phyloP scores from a whole-genome alignment of 208 protist genomes.

The Trypanosoma lewisi region DNA sequence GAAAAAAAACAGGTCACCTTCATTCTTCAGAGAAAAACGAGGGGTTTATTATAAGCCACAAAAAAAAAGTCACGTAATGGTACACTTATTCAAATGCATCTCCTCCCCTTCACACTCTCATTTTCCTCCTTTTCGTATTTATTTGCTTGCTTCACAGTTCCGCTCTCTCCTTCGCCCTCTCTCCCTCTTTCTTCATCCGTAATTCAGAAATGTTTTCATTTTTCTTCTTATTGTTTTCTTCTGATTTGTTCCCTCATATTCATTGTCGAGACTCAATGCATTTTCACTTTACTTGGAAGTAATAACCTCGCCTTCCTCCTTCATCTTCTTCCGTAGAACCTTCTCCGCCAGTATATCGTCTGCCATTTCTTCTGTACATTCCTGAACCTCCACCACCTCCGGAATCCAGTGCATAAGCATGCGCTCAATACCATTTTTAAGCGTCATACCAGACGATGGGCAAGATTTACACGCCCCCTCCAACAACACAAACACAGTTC shows the following conservation, averaged over 20 bases:
- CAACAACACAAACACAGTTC: conserved; percentile 84
- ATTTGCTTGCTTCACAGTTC: too few species aligned
- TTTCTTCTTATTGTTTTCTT: too few species aligned
- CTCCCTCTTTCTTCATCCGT: neutral
- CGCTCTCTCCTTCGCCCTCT: neutral
- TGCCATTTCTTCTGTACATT: conserved; percentile 79
- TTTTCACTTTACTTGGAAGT: neutral
- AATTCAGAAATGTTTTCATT: too few species aligned
- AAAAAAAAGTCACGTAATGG: too few species aligned
- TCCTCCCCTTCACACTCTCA: too few species aligned
- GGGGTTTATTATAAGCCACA: neutral
- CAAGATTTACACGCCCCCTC: conserved; percentile 89
- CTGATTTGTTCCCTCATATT: neutral
- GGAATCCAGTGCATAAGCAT: conserved; percentile 95
- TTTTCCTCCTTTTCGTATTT: too few species aligned
- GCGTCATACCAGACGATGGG: conserved; percentile 83
- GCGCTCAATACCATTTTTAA: conserved; percentile 91
- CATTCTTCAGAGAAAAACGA: neutral
- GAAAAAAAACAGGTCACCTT: too few species aligned
- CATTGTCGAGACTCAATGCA: neutral
- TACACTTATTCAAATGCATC: too few species aligned
- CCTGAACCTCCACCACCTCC: conserved; percentile 87
- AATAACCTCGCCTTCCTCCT: conserved; percentile 25
- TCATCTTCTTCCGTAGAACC: conserved; percentile 50
- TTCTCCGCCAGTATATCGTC: conserved; percentile 77